Percentiles rank a stretch among this genome's conserved stretches.
These are phyloP conservation scores for Naganishia sp. DNA, from an alignment of 1,284 basidiomycete species.

Conservation along the genomic window DNA sequence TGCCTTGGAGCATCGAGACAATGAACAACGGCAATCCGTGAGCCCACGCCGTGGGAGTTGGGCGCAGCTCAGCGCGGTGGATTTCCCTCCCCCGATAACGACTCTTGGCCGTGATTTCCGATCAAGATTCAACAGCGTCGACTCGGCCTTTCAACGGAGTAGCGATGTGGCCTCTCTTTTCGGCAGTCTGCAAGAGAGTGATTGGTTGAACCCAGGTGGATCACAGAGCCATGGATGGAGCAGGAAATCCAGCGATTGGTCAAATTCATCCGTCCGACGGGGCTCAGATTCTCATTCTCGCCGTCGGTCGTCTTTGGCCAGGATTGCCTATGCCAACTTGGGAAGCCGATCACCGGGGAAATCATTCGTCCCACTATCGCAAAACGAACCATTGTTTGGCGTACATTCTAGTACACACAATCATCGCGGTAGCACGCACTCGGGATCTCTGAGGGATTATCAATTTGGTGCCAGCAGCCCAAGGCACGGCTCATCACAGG, in stretches of 20 bases:
- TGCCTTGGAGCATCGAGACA: not conserved
- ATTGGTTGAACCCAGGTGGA: slow-evolving; percentile 11
- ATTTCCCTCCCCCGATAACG: slow-evolving; percentile 6
- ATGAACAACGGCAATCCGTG: not conserved
- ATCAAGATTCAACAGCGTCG: slow-evolving; percentile 19
- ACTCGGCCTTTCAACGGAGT: slow-evolving; percentile 9
- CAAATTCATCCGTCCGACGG: not conserved
- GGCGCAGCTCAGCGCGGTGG: slow-evolving; percentile 10
- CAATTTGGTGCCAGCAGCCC: not conserved
- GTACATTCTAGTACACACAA: not conserved
- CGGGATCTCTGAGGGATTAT: slow-evolving; percentile 6
- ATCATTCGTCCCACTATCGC: too few species aligned
- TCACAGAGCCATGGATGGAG: slow-evolving; percentile 4
- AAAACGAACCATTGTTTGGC: not conserved
- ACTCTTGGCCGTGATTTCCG: slow-evolving; percentile 14
- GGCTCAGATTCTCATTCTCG: slow-evolving; percentile 16
- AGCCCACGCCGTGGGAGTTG: slow-evolving; percentile 21
- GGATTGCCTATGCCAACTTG: slow-evolving; percentile 4
- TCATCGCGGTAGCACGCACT: slow-evolving; percentile 2
- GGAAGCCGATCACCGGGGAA: too few species aligned
- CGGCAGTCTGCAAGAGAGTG: not conserved
- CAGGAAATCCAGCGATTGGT: slow-evolving; percentile 10
- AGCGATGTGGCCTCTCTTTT: slow-evolving; percentile 17
- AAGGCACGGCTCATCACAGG: not conserved
- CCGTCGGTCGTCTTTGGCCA: slow-evolving; percentile 12